A percentile compares a stretch with the other conserved stretches of the same genome.
Conservation (phyloP, 805 yeast genomes). For the Candida ovalis region DNA sequence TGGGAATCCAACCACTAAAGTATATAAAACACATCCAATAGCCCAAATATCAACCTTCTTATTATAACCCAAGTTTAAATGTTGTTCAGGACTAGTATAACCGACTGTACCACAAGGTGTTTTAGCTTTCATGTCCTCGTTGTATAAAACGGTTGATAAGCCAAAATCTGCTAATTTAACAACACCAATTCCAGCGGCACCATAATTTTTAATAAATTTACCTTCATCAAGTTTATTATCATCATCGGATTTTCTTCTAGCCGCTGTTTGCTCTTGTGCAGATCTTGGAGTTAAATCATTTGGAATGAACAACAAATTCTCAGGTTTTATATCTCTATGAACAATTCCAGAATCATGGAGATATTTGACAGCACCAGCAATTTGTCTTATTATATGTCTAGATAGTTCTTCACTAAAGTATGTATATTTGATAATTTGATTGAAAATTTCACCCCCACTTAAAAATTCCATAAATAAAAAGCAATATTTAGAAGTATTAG, state of each 20-base stretch:
- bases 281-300: conserved; percentile 42
- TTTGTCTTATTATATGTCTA: conserved; percentile 68
- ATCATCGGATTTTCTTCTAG: conserved; percentile 52
- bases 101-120: conserved; percentile 80
- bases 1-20: conserved; percentile 69
- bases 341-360: conserved; percentile 71
- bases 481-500: conserved; percentile 42
- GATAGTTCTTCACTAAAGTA: conserved; percentile 71
- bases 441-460: conserved; percentile 78
- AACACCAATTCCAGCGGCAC: conserved; percentile 61
- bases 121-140: conserved; percentile 43
- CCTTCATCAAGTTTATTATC: conserved; percentile 62
- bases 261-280: conserved; percentile 39
- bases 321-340: conserved; percentile 82
- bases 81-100: conserved; percentile 72
- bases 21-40: conserved; percentile 65
- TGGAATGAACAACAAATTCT: conserved; percentile 63
- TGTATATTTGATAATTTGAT: conserved; percentile 72
- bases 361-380: conserved; percentile 65
- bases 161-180: conserved; percentile 72
- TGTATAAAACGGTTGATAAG: conserved; percentile 53
- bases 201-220: conserved; percentile 43
- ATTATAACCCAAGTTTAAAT: conserved; percentile 54
- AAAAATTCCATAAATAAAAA: conserved; percentile 65
- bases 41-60: conserved; percentile 75